Evolutionary conservation across 139 green algal species (phyloP).

Genomic region (Ostreobium quekettii): DNA sequence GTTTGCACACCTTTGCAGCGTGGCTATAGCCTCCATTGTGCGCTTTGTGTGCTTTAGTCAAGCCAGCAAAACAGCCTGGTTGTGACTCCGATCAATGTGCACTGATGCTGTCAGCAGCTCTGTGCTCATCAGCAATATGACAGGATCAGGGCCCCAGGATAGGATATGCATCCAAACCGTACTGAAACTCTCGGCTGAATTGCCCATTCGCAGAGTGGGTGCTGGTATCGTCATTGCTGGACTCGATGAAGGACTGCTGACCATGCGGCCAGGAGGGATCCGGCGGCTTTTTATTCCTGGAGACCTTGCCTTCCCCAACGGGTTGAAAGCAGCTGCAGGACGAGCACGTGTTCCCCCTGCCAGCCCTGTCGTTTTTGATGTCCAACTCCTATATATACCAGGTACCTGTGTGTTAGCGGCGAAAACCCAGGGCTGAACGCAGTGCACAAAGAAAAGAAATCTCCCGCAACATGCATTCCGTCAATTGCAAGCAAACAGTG

Average conservation of each 20-base stretch:
- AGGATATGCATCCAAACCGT: neutral
- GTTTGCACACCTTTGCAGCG: too few species aligned
- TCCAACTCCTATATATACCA: slow-evolving; percentile 83
- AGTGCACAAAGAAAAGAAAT: too few species aligned
- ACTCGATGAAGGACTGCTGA: slow-evolving; percentile 83
- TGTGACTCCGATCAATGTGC: too few species aligned
- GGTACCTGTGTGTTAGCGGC: too few species aligned
- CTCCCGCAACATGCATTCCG: too few species aligned
- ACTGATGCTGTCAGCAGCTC: too few species aligned
- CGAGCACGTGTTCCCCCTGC: slow-evolving; percentile 55
- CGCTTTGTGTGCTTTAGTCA: too few species aligned
- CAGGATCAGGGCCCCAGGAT: neutral
- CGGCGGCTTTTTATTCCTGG: slow-evolving; percentile 89
- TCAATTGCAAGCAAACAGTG: too few species aligned
- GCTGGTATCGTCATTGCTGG: slow-evolving; percentile 51
- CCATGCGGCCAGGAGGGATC: slow-evolving; percentile 78
- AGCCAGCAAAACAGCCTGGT: too few species aligned
- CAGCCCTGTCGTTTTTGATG: slow-evolving; percentile 86
- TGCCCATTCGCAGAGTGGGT: neutral
- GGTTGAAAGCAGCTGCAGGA: slow-evolving; percentile 54
- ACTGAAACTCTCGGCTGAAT: neutral
- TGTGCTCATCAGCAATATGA: neutral
- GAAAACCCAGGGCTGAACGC: too few species aligned
- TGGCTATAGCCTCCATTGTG: too few species aligned
- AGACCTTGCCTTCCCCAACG: slow-evolving; percentile 84